Base-by-base conservation (phyloP, 2,329 filamentous ascomycete genomes). In the Nigrospora osmanthi region DNA sequence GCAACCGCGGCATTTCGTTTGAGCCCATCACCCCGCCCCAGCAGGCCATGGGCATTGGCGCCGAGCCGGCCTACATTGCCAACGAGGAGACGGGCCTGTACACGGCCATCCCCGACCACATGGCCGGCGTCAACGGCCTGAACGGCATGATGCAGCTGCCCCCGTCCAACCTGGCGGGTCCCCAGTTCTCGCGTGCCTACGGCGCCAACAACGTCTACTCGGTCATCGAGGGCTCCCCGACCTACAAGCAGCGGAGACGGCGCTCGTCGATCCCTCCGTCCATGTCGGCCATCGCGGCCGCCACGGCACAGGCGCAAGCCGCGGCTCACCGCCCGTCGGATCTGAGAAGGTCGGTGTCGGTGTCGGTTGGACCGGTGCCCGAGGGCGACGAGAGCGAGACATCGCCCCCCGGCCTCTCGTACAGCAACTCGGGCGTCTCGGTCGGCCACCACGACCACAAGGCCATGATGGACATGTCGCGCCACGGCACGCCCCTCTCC, bases 71-170 rank as follows among this genome's bases (percentile, higher is more conserved):
- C 11, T 98, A 97, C 71, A 95, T 98, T 64, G 89, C 91, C 50
- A 96, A 96, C 63, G 93, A 98, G 70, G 93, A 97, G 66, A 95
- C 91, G 38, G 90, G 90, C 47, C 76, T 97, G 40, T 97, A 96
- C 76, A 91, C 89, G 43, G 90, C 88, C 38, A 95, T 97, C 56
- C 89, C 91, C 11, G 91, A 97, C 58, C 83, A 94, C 60, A 75
- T 87, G 54, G 71, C 70, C 48, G 76, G 83, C 47, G 83, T 89
- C 52, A 81, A 83, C 53, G 80, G 80, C 13, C 82, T 95, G 61
- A 89, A 91, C 62, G 85, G 87, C 44, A 86, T 97, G 78, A 89
- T 95, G 70, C 88, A 94, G 63, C 75, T 96, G 38, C 89, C 89
- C 15, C 86, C 87, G 5, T 89, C 89, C 13, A 93, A 91, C 65